Evolutionary conservation across 441 rosid species (phyloP), one percentile per base, ranked within the genome.

Genomic region (Hura crepitans): DNA sequence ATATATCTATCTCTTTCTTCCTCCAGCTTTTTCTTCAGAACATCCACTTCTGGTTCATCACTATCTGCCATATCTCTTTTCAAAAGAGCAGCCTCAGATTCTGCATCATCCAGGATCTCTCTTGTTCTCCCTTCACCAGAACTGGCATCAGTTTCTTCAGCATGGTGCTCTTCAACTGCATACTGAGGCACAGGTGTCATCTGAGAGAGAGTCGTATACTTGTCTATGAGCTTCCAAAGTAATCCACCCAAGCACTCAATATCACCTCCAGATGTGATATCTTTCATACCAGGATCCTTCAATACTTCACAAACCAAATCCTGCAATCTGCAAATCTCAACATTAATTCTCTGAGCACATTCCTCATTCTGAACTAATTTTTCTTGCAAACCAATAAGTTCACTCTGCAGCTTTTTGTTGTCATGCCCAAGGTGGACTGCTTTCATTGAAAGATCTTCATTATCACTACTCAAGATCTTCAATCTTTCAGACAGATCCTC

Each of bases 11-110:
- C 96, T 80, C 90, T 88, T 77, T 94, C 98, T 80, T 83, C 97
- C 70, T 86, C 96, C 82, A 94, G 81, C 80, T 94, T 85, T 78
- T 88, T 86, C 81, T 81, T 84, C 81, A 90, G 81, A 76, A 75
- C 71, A 68, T 72, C 79, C 67, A 77, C 74, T 66, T 78, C 80
- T 65, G 77, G 66, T 55, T 83, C 84, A 82, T 81, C 85, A 46
- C 70, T 49, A 53, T 73, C 82, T 71, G 74, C 61, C 53, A 76
- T 72, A 75, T 83, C 89, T 78, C 81, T 84, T 78, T 74, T 78
- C 81, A 73, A 66, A 67, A 74, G 53, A 69, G 70, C 69, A 69
- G 75, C 75, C 66, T 79, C 82, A 49, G 78, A 74, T 76, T 77
- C 78, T 54, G 64, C 77, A 69, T 75, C 31, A 47, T 78, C 72